These are phyloP conservation scores for Porphyrellus cyaneotinctus DNA, from an alignment of 768 basidiomycete genomes.

Conservation along the genomic window DNA sequence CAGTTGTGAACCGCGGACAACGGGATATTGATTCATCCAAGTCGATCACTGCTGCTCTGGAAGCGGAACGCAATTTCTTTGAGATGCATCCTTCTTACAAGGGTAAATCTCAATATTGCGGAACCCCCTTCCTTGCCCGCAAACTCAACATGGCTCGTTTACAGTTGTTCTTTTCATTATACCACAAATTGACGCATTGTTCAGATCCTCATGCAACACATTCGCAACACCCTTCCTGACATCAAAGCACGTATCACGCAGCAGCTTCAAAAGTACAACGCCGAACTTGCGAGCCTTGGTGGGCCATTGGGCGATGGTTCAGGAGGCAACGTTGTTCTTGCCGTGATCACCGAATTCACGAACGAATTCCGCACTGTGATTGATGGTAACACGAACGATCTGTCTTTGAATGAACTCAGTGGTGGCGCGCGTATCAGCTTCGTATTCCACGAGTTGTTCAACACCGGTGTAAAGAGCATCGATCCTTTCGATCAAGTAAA, in stretches of 20 bases:
- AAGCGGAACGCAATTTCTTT: conserved; percentile 89
- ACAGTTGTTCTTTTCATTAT: background rate
- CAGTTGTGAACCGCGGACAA: conserved; percentile 97
- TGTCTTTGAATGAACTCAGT: conserved; percentile 93
- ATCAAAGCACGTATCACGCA: conserved; percentile 95
- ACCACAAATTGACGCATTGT: background rate
- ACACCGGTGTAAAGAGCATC: conserved; percentile 91
- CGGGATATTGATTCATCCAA: conserved; percentile 92
- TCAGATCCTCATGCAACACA: conserved; percentile 99
- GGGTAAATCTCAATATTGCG: conserved; percentile 92
- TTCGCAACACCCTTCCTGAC: conserved; percentile 94
- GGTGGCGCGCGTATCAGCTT: conserved; percentile 98
- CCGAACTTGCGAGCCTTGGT: conserved; percentile 80
- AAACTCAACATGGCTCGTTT: conserved; percentile 85
- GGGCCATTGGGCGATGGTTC: conserved; percentile 82
- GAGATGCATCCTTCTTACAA: conserved; percentile 93
- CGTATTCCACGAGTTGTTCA: conserved; percentile 98
- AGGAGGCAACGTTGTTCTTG: conserved; percentile 87
- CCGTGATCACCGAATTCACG: conserved; percentile 98
- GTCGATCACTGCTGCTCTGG: conserved; percentile 79
- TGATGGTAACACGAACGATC: conserved; percentile 95
- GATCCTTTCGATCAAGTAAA: conserved; percentile 99
- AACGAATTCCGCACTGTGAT: conserved; percentile 95
- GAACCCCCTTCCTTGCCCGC: conserved; percentile 92
- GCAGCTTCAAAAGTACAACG: conserved; percentile 83